Evolutionary conservation across 2,329 filamentous ascomycete genomes (phyloP), one percentile per base, ranked within the genome.

Genomic region (Cladosporium sp.): DNA sequence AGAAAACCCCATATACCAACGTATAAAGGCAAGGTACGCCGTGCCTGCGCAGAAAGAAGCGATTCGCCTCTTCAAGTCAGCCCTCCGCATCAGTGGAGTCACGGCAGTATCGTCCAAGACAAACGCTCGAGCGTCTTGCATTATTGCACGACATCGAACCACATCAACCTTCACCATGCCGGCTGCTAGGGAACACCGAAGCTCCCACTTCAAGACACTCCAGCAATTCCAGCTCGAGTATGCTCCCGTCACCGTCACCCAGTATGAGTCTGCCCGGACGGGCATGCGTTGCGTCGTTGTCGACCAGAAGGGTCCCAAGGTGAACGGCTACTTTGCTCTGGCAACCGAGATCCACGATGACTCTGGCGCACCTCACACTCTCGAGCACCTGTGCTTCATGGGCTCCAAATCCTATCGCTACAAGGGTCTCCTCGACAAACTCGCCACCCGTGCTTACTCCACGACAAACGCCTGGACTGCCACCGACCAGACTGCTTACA

Each of bases 281-380:
- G 95, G 95, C 62, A 95, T 99, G 92, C 90, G 93, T 72, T 91
- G 97, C 38, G 88, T 97, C 49, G 92, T 97, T 59, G 92, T 96
- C 71, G 91, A 98, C 77, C 90, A 93, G 72, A 88, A 95, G 76
- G 94, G 95, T 0, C 95, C 95, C n/a, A 98, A 97, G 78, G 87
- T 97, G 68, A 90, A 92, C 71, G 95, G 95, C 38, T 97, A 96
- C 80, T 99, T 99, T 79, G 90, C 93, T 38, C 85, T 99, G 63
- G 95, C 95, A 38, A 99, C 95, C 3, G 95, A 99, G 80, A 98
- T 99, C 73, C 90, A 96, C 73, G 95, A 99, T 80, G 93, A 99
- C 78, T 98, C 94, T 12, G 95, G 95, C 49, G 91, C 95, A 15
- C 95, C 83, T 18, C 83, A 84, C 68, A 84, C 83, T 1, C 76